phyloP scores from a whole-genome alignment of 176 grass and related monocot species.

The Dactylis glomerata region DNA sequence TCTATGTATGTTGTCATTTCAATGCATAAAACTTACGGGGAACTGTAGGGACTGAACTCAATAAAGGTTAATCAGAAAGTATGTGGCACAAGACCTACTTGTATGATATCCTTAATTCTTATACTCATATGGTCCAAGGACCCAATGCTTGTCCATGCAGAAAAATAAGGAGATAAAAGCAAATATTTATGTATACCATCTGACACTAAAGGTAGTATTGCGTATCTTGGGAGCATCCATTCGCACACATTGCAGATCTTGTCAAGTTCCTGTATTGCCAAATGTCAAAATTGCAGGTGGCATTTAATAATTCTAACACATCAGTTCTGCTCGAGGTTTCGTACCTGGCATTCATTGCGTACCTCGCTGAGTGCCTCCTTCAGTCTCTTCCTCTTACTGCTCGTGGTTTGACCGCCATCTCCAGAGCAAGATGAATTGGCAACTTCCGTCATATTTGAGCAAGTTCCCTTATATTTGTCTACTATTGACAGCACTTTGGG shows the following conservation, averaged over 20 bases:
- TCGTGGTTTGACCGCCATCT: conserved; percentile 18
- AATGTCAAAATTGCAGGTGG: not conserved
- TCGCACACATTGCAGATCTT: conserved; percentile 34
- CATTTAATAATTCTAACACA: not conserved
- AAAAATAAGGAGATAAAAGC: not conserved
- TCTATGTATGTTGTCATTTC: not conserved
- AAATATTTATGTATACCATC: conserved; percentile 30
- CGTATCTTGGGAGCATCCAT: conserved; percentile 56
- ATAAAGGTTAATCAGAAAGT: not conserved
- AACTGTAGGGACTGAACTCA: not conserved
- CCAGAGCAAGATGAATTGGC: conserved; percentile 8
- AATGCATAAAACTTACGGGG: not conserved
- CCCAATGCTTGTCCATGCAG: not conserved
- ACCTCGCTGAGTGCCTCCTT: conserved; percentile 24
- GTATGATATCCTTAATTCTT: not conserved
- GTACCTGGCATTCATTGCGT: conserved; percentile 45
- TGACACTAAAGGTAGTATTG: conserved; percentile 30
- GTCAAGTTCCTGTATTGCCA: conserved; percentile 44
- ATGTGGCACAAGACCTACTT: not conserved
- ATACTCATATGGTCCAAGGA: conserved; percentile 8
- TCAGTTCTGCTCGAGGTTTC: not conserved
- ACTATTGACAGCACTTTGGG: conserved; percentile 24
- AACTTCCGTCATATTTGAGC: conserved; percentile 12
- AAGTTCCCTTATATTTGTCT: conserved; percentile 20
- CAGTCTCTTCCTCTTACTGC: conserved; percentile 40